Percentiles rank a stretch among this genome's conserved stretches.
These are phyloP conservation scores for Phycomyces blakesleeanus DNA, from an alignment of 192 early-diverging fungal species.

Conservation along the genomic window DNA sequence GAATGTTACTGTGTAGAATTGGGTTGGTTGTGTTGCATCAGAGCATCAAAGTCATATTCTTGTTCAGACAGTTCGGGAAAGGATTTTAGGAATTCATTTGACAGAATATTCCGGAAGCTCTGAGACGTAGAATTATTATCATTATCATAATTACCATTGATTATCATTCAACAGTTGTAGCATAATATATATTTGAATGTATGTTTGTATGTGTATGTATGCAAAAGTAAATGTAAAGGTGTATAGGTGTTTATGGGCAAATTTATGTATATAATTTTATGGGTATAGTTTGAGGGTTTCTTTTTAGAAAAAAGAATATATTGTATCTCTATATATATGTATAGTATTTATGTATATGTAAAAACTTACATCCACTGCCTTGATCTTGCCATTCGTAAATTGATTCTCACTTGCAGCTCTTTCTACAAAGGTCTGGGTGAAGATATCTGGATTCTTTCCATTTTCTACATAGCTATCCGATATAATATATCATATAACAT, in stretches of 20 bases:
- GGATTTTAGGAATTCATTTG: slow-evolving; percentile 28
- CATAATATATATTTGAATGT: too few species aligned
- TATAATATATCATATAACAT: not conserved
- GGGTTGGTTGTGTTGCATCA: too few species aligned
- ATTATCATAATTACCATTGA: not conserved
- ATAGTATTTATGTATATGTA: too few species aligned
- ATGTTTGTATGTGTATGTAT: too few species aligned
- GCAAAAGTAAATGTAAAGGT: too few species aligned
- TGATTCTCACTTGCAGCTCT: slow-evolving; percentile 52
- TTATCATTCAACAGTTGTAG: too few species aligned
- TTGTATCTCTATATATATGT: too few species aligned
- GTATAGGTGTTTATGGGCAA: too few species aligned
- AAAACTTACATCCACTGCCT: slow-evolving; percentile 45
- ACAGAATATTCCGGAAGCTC: slow-evolving; percentile 29
- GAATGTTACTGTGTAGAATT: too few species aligned
- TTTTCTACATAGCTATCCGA: slow-evolving; percentile 43
- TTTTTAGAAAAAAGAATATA: too few species aligned
- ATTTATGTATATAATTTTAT: too few species aligned
- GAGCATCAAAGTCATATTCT: not conserved
- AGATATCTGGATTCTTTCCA: slow-evolving; percentile 50
- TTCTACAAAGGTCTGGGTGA: slow-evolving; percentile 49
- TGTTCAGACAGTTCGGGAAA: slow-evolving; percentile 33
- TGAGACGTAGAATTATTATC: slow-evolving; percentile 2
- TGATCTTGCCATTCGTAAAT: slow-evolving; percentile 52
- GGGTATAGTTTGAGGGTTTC: too few species aligned